These are phyloP conservation scores for Physaria fendleri DNA, from an alignment of 345 rosid species.

Conservation along the genomic window DNA sequence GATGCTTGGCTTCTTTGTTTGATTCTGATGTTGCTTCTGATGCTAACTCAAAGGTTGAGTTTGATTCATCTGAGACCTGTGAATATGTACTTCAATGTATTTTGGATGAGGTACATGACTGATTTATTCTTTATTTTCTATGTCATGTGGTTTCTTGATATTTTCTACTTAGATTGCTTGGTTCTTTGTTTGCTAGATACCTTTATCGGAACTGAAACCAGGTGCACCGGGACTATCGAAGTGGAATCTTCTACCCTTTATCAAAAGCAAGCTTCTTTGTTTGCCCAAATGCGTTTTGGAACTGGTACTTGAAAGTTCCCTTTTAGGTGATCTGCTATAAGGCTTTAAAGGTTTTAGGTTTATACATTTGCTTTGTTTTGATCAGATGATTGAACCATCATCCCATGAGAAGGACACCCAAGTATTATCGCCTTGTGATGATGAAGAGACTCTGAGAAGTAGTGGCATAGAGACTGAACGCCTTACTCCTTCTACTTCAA, in stretches of 20 bases:
- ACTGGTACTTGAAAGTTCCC: constrained; percentile 10
- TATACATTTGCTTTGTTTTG: neutral
- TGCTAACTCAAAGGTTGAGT: constrained; percentile 13
- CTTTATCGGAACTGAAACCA: constrained; percentile 24
- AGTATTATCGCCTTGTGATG: constrained; percentile 1
- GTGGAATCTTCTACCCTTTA: constrained; percentile 28
- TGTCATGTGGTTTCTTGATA: neutral
- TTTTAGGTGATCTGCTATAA: neutral
- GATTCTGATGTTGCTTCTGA: constrained; percentile 10
- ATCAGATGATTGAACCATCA: constrained; percentile 19
- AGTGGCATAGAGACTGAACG: constrained; percentile 5
- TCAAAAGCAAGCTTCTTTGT: constrained; percentile 14
- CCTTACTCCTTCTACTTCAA: neutral
- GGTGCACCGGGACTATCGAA: constrained; percentile 22
- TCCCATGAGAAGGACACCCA: neutral
- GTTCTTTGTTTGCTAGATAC: constrained; percentile 11
- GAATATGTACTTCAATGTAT: constrained; percentile 28
- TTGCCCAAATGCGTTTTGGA: constrained; percentile 28
- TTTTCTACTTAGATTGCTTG: neutral
- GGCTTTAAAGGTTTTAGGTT: neutral
- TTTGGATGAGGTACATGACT: constrained; percentile 26
- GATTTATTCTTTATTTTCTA: neutral
- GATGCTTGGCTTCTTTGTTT: constrained; percentile 25
- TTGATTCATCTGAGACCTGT: constrained; percentile 22
- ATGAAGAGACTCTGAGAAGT: neutral